Evolutionary conservation across 768 basidiomycete species (phyloP), one percentile per base, ranked within the genome.

Genomic region (Termitomyces sp.): DNA sequence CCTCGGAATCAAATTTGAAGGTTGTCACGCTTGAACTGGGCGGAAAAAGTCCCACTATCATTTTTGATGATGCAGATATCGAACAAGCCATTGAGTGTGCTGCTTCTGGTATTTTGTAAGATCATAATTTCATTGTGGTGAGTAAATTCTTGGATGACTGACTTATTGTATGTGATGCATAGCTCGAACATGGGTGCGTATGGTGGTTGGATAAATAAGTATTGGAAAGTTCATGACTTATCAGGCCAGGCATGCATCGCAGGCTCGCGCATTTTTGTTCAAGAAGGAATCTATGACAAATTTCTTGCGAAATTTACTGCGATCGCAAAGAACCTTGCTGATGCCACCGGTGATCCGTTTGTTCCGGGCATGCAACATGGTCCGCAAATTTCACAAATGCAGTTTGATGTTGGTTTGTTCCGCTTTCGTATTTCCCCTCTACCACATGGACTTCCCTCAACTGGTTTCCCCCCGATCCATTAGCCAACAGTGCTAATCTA

Each of bases 21-120:
- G n/a, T n/a, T n/a, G n/a, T n/a, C n/a, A n/a, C n/a, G 87, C 90
- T 4, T 81, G 91, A 92, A 70, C 78, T 93, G 22, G 91, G 91
- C 13, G 89, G 88, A 26, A 90, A 91, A 77, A 84, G 78, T 57
- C 86, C 86, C 0, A 82, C 73, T 46, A 79, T 93, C 64, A 77
- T n/a, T n/a, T n/a, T n/a, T n/a, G n/a, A n/a, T n/a, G n/a, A n/a
- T n/a, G n/a, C n/a, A n/a, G n/a, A n/a, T 93, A 12, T 36, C 5
- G 34, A 5, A 36, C 34, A 36, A 16, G 34, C 34, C 15, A 36
- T 36, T 15, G 15, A 36, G 15, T 36, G 15, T 13, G 34, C 86
- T 3, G 71, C 81, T 0, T 77, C 81, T 64, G 90, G 90, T 20
- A 83, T 92, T 60, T 92, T 83, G 88, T 92, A 65, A 58, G 86